Evolutionary conservation across 148 eudicot species (phyloP).

Genomic region (Diospyros kaki): DNA sequence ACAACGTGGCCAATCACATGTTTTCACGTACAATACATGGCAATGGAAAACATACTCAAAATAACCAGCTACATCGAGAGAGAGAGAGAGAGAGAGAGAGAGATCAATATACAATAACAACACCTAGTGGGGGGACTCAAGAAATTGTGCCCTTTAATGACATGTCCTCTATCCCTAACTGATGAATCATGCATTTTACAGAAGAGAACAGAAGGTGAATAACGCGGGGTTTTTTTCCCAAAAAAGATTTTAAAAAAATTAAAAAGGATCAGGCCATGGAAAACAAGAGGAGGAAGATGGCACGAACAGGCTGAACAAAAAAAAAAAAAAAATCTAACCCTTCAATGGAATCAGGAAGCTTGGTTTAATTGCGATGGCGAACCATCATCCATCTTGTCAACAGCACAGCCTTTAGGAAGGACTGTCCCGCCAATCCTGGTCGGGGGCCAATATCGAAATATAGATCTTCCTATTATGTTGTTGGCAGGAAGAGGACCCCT

Average conservation of each 20-base stretch:
- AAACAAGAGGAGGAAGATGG: not conserved
- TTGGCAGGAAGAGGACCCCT: slow-evolving; percentile 95
- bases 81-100: not conserved
- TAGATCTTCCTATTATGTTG: slow-evolving; percentile 85
- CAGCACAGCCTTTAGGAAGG: slow-evolving; percentile 63
- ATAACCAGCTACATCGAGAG: not conserved
- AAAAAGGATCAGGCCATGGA: not conserved
- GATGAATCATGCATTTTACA: not conserved
- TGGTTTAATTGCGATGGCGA: slow-evolving; percentile 31
- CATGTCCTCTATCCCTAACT: not conserved
- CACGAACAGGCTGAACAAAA: not conserved
- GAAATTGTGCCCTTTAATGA: slow-evolving; percentile 4
- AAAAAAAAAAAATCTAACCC: not conserved
- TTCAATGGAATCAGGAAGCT: not conserved
- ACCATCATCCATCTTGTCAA: slow-evolving; percentile 53
- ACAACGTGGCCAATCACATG: too few species aligned
- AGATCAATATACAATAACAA: not conserved
- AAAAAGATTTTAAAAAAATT: too few species aligned
- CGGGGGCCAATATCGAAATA: slow-evolving; percentile 91
- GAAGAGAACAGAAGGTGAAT: not conserved
- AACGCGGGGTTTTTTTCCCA: not conserved
- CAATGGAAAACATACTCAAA: too few species aligned
- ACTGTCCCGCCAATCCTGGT: slow-evolving; percentile 75
- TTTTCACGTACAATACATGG: too few species aligned
- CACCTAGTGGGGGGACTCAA: not conserved